These are phyloP conservation scores for Lichtheimia ornata DNA, from an alignment of 371 early-diverging fungal genomes.

Conservation along the genomic window DNA sequence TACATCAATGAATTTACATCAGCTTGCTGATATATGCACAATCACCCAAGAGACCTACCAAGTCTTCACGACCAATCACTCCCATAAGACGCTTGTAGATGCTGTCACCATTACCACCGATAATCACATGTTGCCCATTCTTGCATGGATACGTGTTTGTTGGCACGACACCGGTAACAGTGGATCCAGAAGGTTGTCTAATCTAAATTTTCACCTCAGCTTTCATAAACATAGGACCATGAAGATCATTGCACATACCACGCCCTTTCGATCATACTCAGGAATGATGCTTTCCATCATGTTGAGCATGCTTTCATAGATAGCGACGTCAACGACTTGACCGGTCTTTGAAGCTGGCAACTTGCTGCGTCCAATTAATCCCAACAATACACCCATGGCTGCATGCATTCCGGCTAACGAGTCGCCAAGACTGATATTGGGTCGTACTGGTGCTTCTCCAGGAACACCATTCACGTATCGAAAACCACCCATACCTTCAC, in stretches of 20 bases:
- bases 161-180: slow-evolving; percentile 60
- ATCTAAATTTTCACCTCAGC: slow-evolving; percentile 20
- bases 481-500: slow-evolving; percentile 62
- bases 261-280: slow-evolving; percentile 52
- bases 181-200: slow-evolving; percentile 58
- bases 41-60: slow-evolving; percentile 27
- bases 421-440: slow-evolving; percentile 59
- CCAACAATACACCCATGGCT: slow-evolving; percentile 48
- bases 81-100: slow-evolving; percentile 59
- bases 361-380: slow-evolving; percentile 44
- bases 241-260: background rate
- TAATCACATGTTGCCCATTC: slow-evolving; percentile 55
- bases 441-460: slow-evolving; percentile 51
- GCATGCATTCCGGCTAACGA: slow-evolving; percentile 60
- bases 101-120: slow-evolving; percentile 62
- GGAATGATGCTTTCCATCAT: slow-evolving; percentile 62
- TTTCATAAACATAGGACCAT: background rate
- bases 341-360: slow-evolving; percentile 30
- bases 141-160: slow-evolving; percentile 59
- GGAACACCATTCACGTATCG: slow-evolving; percentile 55
- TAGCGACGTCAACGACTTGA: slow-evolving; percentile 61
- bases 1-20: background rate
- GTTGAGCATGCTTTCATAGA: slow-evolving; percentile 56
- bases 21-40: background rate
- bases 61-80: slow-evolving; percentile 48